Evolutionary conservation across 257 asterid species (phyloP), one percentile per base, ranked within the genome.

Genomic region (Nicotiana otophora): DNA sequence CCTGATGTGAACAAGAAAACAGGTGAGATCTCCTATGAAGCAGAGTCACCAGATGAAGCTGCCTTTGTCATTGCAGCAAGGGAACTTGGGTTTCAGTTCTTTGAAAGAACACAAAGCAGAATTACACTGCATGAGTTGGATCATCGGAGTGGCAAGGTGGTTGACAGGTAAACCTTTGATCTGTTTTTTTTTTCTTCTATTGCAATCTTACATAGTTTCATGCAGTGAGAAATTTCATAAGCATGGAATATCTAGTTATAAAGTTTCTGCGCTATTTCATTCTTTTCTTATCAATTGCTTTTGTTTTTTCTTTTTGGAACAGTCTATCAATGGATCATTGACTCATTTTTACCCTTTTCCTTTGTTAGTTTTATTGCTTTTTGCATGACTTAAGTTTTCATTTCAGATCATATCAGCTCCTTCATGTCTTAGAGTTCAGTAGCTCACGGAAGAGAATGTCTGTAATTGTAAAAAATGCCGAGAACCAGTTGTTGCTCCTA

Each of bases 31-130:
- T 81, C 92, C 9, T 96, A 94, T 75, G 99, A 94, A 90, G 99
- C 99, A 8, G 99, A 96, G 90, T 96, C 98, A 16, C 99, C 99
- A 0, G 99, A 96, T 88, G 99, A 96, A 88, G 93, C 98, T 81
- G 98, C 98, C 15, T 96, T 96, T 85, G 99, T 96, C 60, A 89
- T 94, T 86, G 94, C 99, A 80, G 98, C 99, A 42, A 90, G 94
- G 84, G 98, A 96, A 86, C 90, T 96, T 81, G 99, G 99, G 2
- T 92, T 96, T 82, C 93, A 96, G 77, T 93, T 96, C 86, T 93
- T 86, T 74, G 93, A 91, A 84, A 90, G 99, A 82, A 91, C 97
- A 26, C 99, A 96, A 86, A 91, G 90, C 57, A 92, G 88, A 87
- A 91, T 94, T 84, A 89, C 92, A 61, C 80, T 96, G 93, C 94